phyloP scores from a whole-genome alignment of 768 basidiomycete genomes.

The Gymnopilus dilepis region DNA sequence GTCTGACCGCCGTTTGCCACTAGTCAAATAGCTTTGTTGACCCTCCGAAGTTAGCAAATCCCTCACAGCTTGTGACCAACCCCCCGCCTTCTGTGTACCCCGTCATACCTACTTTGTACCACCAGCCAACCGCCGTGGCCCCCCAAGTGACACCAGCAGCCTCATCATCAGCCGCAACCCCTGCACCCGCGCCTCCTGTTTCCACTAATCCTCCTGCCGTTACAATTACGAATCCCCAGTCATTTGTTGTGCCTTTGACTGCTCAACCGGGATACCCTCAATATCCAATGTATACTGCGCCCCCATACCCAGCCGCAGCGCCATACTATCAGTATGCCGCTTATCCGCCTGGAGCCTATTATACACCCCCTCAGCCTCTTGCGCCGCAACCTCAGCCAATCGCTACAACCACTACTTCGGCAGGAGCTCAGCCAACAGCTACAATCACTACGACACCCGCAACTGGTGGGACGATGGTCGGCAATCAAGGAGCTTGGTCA shows the following conservation, averaged over 20 bases:
- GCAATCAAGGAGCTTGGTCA: slow-evolving; percentile 76
- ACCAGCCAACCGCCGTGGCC: slow-evolving; percentile 32
- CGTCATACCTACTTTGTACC: slow-evolving; percentile 47
- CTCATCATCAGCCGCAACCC: slow-evolving; percentile 35
- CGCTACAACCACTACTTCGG: slow-evolving; percentile 23
- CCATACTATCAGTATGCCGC: slow-evolving; percentile 60
- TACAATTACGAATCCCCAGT: slow-evolving; percentile 67
- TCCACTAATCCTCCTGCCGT: slow-evolving; percentile 46
- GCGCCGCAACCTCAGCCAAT: slow-evolving; percentile 22
- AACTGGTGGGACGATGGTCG: slow-evolving; percentile 40
- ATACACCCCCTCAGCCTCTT: slow-evolving; percentile 19
- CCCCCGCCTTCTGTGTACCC: slow-evolving; percentile 68
- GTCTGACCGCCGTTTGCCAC: slow-evolving; percentile 21
- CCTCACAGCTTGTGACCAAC: slow-evolving; percentile 66
- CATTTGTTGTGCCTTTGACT: slow-evolving; percentile 74
- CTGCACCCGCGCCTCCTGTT: slow-evolving; percentile 34
- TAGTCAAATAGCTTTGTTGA: slow-evolving; percentile 15
- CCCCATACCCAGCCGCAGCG: slow-evolving; percentile 59
- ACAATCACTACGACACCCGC: slow-evolving; percentile 35
- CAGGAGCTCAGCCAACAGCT: slow-evolving; percentile 28
- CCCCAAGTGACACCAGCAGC: slow-evolving; percentile 30
- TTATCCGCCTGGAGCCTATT: slow-evolving; percentile 23
- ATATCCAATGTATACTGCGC: slow-evolving; percentile 45
- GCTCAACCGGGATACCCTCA: slow-evolving; percentile 53
- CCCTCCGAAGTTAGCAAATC: slow-evolving; percentile 64